These are phyloP conservation scores for Jacaranda mimosifolia DNA, from an alignment of 257 asterid genomes.

Conservation along the genomic window DNA sequence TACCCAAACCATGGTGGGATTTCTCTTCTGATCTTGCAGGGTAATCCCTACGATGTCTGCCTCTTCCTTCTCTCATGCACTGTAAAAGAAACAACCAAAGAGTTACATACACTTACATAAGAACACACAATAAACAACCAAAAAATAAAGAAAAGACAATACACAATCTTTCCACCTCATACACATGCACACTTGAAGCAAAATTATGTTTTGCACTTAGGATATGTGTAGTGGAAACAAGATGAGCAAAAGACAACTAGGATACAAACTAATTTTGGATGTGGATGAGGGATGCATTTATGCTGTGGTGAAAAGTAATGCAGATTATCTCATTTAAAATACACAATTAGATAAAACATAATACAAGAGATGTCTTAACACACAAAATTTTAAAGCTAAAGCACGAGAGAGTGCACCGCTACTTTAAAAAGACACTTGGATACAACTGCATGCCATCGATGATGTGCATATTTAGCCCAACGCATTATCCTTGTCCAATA, in stretches of 20 bases:
- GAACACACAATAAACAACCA: constrained; percentile 3
- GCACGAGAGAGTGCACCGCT: not conserved
- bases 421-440: not conserved
- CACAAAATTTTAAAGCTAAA: not conserved
- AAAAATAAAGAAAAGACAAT: constrained; percentile 1
- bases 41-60: constrained; percentile 71
- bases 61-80: constrained; percentile 81
- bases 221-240: not conserved
- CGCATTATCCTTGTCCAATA: not conserved
- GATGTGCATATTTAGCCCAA: not conserved
- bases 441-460: not conserved
- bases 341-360: not conserved
- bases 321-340: not conserved
- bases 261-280: not conserved
- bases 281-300: constrained; percentile 11
- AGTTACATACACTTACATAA: constrained; percentile 18
- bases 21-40: constrained; percentile 75
- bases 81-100: constrained; percentile 41
- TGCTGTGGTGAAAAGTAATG: not conserved
- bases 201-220: constrained; percentile 4
- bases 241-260: constrained; percentile 1
- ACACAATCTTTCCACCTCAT: not conserved
- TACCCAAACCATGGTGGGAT: constrained; percentile 61
- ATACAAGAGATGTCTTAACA: not conserved
- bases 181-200: not conserved